Evolutionary conservation across 345 rosid species (phyloP).

Genomic region (Clarkia xantiana): DNA sequence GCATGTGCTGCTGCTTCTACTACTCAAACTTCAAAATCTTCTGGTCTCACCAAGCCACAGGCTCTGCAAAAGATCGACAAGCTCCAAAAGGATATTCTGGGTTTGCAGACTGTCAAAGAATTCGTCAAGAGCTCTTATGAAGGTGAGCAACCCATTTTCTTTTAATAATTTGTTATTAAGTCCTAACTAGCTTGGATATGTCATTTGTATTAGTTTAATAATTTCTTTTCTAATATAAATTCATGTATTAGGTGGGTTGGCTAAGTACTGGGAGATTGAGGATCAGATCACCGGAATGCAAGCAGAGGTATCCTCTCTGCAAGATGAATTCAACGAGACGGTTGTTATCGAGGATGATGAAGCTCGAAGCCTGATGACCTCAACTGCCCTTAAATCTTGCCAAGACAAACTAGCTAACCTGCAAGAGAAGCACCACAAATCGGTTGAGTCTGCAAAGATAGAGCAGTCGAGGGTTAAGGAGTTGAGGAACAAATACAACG

Average conservation of each 20-base stretch:
- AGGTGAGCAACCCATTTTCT: too few relatives aligned
- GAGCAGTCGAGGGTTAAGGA: conserved; percentile 38
- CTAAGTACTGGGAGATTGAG: conserved; percentile 69
- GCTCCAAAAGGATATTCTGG: conserved; percentile 68
- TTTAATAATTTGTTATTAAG: too few relatives aligned
- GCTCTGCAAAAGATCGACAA: conserved; percentile 59
- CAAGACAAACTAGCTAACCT: conserved; percentile 49
- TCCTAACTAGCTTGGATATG: too few relatives aligned
- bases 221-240: too few relatives aligned
- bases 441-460: conserved; percentile 35
- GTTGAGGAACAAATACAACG: conserved; percentile 36
- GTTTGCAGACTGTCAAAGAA: conserved; percentile 80
- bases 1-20: neutral
- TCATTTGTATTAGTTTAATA: too few relatives aligned
- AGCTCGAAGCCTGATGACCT: conserved; percentile 67
- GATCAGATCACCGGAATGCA: conserved; percentile 49
- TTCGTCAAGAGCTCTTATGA: conserved; percentile 77
- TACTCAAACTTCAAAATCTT: conserved; percentile 18
- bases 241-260: too few relatives aligned
- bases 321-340: conserved; percentile 75
- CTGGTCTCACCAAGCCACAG: conserved; percentile 55
- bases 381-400: conserved; percentile 70
- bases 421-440: conserved; percentile 53
- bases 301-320: conserved; percentile 42
- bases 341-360: conserved; percentile 66